Base-by-base conservation (phyloP, 2,329 filamentous ascomycete genomes). In the Alternaria sp. region DNA sequence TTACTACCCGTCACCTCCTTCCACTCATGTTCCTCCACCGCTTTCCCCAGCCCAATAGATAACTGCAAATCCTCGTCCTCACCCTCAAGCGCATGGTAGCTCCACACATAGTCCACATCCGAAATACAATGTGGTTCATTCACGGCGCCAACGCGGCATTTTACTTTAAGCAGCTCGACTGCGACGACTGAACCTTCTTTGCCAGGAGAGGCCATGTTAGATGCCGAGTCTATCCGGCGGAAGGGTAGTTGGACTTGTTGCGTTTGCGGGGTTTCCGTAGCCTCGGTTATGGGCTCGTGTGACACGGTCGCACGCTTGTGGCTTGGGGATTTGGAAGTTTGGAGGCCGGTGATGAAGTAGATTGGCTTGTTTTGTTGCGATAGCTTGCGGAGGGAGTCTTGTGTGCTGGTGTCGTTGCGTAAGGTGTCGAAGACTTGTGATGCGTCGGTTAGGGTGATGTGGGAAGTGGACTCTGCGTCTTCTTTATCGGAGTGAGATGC, bases 311-410 rank as follows among this genome's bases (percentile, higher is more conserved):
- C 30, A 40, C 19, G 49, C 49, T 52, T 23, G 43, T 32, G 15
- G 57, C 44, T 28, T 54, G 36, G 57, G 40, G 58, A 36, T 71
- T 65, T 61, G 67, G 50, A 60, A 60, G 90, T 73, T 82, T 87
- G 4, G 71, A 80, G 15, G 77, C 82, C 2, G 74, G 85, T 58
- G 79, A 84, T 50, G 81, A 86, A 66, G 68, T 75, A 78, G 9
- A 77, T 61, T 11, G 73, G 69, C 47, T 67, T 67, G 86, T 89
- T 72, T 82, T 82, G 51, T 83, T 81, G 19, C 81, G 70, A 67
- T 56, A 71, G 68, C 7, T 69, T 68, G 61, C 66, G 68, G 15
- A 78, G 64, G 36, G 69, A 75, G 10, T 59, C 54, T 10, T 67
- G 72, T 5, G 69, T 62, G 13, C 64, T 47, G 19, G 68, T 59